A percentile compares a stretch with the other conserved stretches of the same genome.
These are phyloP conservation scores for Ilex paraguariensis DNA, from an alignment of 305 asterid species.

Conservation along the genomic window DNA sequence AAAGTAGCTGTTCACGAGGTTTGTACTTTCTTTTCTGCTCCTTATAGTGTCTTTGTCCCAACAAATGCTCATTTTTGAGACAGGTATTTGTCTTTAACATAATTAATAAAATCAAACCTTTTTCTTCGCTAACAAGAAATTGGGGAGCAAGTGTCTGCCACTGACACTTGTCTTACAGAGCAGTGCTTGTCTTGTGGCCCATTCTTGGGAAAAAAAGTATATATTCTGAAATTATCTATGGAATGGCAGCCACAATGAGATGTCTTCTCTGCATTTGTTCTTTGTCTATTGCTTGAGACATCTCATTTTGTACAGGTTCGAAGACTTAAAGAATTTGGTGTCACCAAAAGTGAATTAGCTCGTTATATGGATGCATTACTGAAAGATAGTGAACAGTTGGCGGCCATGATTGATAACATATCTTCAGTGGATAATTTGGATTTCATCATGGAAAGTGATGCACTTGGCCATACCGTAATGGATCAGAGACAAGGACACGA, in stretches of 20 bases:
- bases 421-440: constrained; percentile 97
- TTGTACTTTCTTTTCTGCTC: constrained; percentile 19
- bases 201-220: too few species aligned
- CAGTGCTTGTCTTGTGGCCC: too few species aligned
- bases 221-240: background rate
- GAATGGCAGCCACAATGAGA: background rate
- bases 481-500: constrained; percentile 99
- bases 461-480: constrained; percentile 95
- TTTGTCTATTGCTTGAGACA: constrained; percentile 8
- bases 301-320: constrained; percentile 59
- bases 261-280: constrained; percentile 7
- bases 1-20: constrained; percentile 99
- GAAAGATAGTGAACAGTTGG: constrained; percentile 97
- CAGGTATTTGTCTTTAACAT: too few species aligned
- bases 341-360: constrained; percentile 94
- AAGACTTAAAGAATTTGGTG: constrained; percentile 98
- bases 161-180: too few species aligned
- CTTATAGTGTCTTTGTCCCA: too few species aligned
- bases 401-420: constrained; percentile 97
- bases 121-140: too few species aligned
- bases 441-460: constrained; percentile 98
- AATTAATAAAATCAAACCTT: too few species aligned
- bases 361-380: constrained; percentile 93
- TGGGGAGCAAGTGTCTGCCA: too few species aligned
- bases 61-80: too few species aligned